Evolutionary conservation across 768 basidiomycete species (phyloP).

Genomic region (Lactarius evosmus): DNA sequence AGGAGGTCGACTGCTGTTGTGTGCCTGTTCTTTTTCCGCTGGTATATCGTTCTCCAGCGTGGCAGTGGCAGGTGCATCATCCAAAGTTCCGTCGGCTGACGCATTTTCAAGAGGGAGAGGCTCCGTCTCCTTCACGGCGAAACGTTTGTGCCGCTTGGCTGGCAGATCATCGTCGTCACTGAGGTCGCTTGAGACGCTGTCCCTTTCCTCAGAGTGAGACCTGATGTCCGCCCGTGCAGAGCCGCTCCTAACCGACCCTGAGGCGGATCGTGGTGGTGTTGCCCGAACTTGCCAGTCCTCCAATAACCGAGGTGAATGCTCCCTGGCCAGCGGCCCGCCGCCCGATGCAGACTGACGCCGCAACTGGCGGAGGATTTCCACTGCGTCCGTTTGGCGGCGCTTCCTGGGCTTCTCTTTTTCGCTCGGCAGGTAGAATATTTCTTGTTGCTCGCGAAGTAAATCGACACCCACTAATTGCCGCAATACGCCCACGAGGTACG

Average conservation of each 20-base stretch:
- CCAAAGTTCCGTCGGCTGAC: neutral
- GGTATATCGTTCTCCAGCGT: neutral
- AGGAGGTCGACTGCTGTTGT: neutral
- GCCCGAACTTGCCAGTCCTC: conserved; percentile 10
- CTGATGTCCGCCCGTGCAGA: conserved; percentile 5
- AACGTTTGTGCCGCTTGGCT: conserved; percentile 14
- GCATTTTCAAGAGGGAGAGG: conserved; percentile 1
- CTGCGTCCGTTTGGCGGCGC: conserved; percentile 12
- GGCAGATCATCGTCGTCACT: conserved; percentile 3
- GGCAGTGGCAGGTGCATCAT: neutral
- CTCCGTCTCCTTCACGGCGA: neutral
- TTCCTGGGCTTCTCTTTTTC: conserved; percentile 41
- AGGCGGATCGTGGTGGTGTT: conserved; percentile 10
- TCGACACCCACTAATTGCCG: conserved; percentile 64
- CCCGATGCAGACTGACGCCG: conserved; percentile 23
- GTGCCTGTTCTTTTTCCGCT: conserved; percentile 4
- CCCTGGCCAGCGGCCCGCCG: conserved; percentile 5
- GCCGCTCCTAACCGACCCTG: conserved; percentile 14
- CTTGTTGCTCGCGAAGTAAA: conserved; percentile 57
- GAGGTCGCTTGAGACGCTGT: conserved; percentile 17
- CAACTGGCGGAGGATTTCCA: conserved; percentile 19
- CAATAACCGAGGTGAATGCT: conserved; percentile 16
- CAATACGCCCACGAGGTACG: conserved; percentile 53
- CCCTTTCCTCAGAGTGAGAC: neutral
- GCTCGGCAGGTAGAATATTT: conserved; percentile 59